Base-by-base conservation (phyloP, 164 flowering plant species). In the Santalum album region DNA sequence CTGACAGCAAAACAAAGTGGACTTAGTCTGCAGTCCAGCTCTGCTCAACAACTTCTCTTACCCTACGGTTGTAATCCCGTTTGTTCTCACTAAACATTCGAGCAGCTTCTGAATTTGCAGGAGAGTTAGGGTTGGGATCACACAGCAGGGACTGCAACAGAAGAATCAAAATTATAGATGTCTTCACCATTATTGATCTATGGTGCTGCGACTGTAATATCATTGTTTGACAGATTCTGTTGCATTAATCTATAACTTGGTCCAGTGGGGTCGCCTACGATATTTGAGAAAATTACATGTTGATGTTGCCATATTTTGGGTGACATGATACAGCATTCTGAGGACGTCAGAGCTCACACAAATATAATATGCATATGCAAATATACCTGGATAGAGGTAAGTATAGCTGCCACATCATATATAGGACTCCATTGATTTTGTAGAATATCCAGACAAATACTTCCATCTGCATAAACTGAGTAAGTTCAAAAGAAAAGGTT, bases 41-140 rank as follows among this genome's bases (percentile, higher is more conserved):
- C 82, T 88, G 94, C 76, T 88, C 90, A 49, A 88, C 94, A 54
- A 85, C 75, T 56, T 79, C 92, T 20, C 81, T 70, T 3, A 84
- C 88, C 71, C 73, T 79, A 7, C 90, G 70, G 66, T 84, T 87
- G 72, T 85, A 84, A 27, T 87, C 88, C 7, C 88, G 77, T 64
- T 83, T 85, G 59, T 77, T 84, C 78, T 83, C 90, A 61, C 85
- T 88, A 49, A 85, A 83, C 84, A 88, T 69, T 14, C 83, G 64
- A 42, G 94, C 90, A 17, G 94, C 96, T 67, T 85, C 90, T n/a
- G 94, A 83, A 61, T 85, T 88, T 61, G 94, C 89, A 29, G 90
- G 94, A 38, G 92, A 85, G 61, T 85, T 85, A 10, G 90, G 90
- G 68, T 85, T 88, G 38, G 90, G 96, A 57, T 88, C 90, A 47